Evolutionary conservation across 148 eudicot genomes (phyloP), one percentile per base, ranked within the genome.

Genomic region (Vaccinium corymbosum): DNA sequence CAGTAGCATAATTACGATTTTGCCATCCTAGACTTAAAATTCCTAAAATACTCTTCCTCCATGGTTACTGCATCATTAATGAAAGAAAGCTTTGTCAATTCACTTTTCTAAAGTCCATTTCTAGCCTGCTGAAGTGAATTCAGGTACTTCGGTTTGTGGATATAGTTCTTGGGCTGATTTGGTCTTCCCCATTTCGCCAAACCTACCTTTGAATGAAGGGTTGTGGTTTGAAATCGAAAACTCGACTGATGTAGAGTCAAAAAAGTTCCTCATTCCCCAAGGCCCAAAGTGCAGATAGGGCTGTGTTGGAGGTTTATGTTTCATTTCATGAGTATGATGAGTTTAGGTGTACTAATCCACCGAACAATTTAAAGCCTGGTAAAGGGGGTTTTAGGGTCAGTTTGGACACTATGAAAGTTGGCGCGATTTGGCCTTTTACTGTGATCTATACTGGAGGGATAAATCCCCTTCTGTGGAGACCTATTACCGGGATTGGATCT

Each of bases 381-480:
- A 85, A 98, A 80, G 98, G 94, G 94, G 88, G 97, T 94, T 80
- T 87, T 94, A 1, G 35, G 61, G 92, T 96, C 12, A 90, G 82
- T 70, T 66, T 96, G 80, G 98, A 95, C 84, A 91, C 86, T 52
- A 82, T 49, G 9, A 84, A 91, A 42, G 90, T 92, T 48, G 98
- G 98, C 0, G 92, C 97, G 20, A 83, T 95, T 83, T 95, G 93
- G 89, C 98, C 98, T 73, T 94, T 96, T 80, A 93, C 94, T 29
- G 98, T 96, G 80, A 85, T 94, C 25, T 94, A 88, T 73, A 94
- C 97, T 1, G 98, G 98, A 20, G 98, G 97, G 1, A 74, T 94
- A 29, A 92, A 93, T 86, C 98, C 97, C 52, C 91, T 95, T 15
- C 83, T 95, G 46, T 95, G 98, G 98, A 92, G 93, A 42, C 98